A percentile compares a stretch with the other conserved stretches of the same genome.
Conservation (phyloP, 257 asterid species). For the Penstemon eatonii region DNA sequence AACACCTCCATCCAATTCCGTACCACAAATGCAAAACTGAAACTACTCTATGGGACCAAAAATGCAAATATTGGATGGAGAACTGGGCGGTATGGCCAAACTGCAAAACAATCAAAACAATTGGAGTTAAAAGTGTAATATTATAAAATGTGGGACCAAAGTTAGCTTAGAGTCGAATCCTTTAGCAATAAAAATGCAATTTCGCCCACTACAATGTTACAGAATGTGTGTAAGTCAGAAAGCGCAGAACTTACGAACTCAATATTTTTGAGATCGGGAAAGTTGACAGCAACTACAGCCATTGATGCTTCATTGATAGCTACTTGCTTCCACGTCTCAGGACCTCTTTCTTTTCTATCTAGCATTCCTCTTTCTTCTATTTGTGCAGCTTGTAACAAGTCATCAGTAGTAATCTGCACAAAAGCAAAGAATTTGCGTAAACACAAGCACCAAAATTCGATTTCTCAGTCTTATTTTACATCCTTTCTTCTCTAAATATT, state of each 20-base stretch:
- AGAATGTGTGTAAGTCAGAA: conserved; percentile 1
- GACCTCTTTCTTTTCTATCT: conserved; percentile 89
- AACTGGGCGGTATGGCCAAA: too few relatives aligned
- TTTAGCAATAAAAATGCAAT: too few relatives aligned
- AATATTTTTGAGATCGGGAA: conserved; percentile 80
- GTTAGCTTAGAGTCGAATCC: too few relatives aligned
- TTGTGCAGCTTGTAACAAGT: conserved; percentile 97
- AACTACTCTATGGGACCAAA: too few relatives aligned
- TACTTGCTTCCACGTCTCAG: conserved; percentile 86
- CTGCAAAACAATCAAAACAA: too few relatives aligned
- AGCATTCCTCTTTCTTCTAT: conserved; percentile 93
- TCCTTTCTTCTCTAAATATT: neutral
- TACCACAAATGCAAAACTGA: too few relatives aligned
- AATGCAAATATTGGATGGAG: too few relatives aligned
- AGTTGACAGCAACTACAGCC: conserved; percentile 89
- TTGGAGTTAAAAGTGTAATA: too few relatives aligned
- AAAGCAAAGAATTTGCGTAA: conserved; percentile 14
- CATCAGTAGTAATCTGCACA: conserved; percentile 90
- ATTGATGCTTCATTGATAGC: conserved; percentile 91
- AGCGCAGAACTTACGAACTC: conserved; percentile 70
- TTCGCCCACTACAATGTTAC: too few relatives aligned
- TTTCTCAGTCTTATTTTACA: neutral
- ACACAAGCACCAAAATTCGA: neutral
- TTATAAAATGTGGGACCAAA: too few relatives aligned
- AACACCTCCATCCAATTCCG: too few relatives aligned